A percentile compares a stretch with the other conserved stretches of the same genome.
Evolutionary conservation across 768 basidiomycete genomes (phyloP).

Genomic region (Trametopsis cervina): DNA sequence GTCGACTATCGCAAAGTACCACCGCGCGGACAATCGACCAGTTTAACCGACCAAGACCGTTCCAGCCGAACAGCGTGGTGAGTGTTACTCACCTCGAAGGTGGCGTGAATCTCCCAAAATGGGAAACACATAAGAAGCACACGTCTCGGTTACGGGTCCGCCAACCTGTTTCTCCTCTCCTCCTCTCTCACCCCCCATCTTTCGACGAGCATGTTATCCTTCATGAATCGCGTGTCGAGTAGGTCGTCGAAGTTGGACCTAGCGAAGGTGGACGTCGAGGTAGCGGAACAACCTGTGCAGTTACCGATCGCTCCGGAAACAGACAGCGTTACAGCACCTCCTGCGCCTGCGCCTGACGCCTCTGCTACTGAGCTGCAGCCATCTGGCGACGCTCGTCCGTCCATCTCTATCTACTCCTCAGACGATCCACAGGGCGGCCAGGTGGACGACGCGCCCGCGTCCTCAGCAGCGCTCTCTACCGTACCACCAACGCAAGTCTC

Average conservation of each 20-base stretch:
- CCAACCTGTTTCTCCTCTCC: not conserved
- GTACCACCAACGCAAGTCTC: not conserved
- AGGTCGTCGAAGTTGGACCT: not conserved
- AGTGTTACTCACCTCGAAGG: too few species aligned
- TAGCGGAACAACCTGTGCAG: not conserved
- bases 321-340: not conserved
- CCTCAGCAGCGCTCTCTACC: constrained; percentile 2
- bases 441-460: not conserved
- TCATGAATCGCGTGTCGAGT: not conserved
- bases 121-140: not conserved
- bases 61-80: too few species aligned
- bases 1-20: too few species aligned
- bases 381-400: constrained; percentile 2
- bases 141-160: not conserved
- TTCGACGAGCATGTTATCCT: not conserved
- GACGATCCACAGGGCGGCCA: not conserved
- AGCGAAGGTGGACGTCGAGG: not conserved
- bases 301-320: not conserved
- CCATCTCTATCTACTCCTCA: constrained; percentile 10
- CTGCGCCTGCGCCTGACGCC: not conserved
- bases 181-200: not conserved
- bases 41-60: too few species aligned
- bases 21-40: too few species aligned
- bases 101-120: not conserved
- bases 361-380: not conserved